Conservation (phyloP, 2,329 filamentous ascomycete species). For the Pseudogymnoascus sp. region DNA sequence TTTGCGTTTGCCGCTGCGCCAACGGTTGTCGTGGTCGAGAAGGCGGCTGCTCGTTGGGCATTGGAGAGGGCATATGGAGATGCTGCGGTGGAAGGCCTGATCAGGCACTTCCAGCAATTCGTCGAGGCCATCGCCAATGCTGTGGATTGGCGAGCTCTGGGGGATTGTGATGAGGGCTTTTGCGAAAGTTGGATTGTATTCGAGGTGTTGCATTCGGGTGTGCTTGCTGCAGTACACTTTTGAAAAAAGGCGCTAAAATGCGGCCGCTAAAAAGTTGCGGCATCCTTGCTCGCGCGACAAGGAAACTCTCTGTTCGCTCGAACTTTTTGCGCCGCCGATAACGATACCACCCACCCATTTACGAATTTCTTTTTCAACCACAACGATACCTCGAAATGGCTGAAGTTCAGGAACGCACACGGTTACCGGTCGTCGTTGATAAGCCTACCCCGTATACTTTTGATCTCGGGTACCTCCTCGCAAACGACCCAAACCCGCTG, state of each 20-base stretch:
- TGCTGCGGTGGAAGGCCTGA: conserved; percentile 38
- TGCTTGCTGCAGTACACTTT: background rate
- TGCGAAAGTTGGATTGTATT: background rate
- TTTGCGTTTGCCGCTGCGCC: background rate
- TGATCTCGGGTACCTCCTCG: conserved; percentile 81
- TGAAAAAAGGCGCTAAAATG: conserved; percentile 19
- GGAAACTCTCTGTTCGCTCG: background rate
- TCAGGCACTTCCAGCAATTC: conserved; percentile 54
- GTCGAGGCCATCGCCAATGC: conserved; percentile 46
- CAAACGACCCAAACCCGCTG: conserved; percentile 80
- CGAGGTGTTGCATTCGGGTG: background rate
- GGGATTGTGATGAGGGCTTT: background rate
- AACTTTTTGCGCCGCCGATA: conserved; percentile 8
- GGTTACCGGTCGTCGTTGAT: conserved; percentile 58
- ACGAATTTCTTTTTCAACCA: background rate
- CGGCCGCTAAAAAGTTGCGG: conserved; percentile 18
- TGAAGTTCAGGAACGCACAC: conserved; percentile 17
- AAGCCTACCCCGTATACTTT: conserved; percentile 90
- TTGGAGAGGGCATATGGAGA: conserved; percentile 34
- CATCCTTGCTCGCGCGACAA: conserved; percentile 10
- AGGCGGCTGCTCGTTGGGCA: conserved; percentile 39
- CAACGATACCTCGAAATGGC: conserved; percentile 8
- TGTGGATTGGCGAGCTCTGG: conserved; percentile 8
- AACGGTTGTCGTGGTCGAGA: conserved; percentile 30
- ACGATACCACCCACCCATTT: background rate